These are phyloP conservation scores for Cytospora chrysosperma DNA, from an alignment of 2,329 filamentous ascomycete species.

Conservation along the genomic window DNA sequence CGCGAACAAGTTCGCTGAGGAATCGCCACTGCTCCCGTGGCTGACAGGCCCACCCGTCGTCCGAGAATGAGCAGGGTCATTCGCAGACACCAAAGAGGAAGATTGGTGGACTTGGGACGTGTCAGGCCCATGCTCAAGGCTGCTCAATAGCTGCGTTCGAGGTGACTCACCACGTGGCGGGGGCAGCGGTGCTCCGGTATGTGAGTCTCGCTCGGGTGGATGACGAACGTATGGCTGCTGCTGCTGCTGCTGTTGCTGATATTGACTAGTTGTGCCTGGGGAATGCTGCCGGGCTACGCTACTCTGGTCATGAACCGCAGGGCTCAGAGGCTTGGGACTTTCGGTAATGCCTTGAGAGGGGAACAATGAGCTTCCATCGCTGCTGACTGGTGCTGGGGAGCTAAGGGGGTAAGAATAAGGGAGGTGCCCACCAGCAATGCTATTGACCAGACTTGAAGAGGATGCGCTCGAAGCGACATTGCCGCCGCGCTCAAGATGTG, in stretches of 20 bases:
- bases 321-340: conserved; percentile 80
- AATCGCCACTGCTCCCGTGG: conserved; percentile 48
- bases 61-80: conserved; percentile 31
- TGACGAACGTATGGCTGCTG: conserved; percentile 60
- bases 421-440: conserved; percentile 39
- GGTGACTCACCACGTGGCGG: conserved; percentile 40
- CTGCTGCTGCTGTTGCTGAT: conserved; percentile 50
- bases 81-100: conserved; percentile 1
- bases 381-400: conserved; percentile 44
- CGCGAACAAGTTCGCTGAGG: conserved; percentile 67
- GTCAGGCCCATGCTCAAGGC: conserved; percentile 20
- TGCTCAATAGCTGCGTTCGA: conserved; percentile 44
- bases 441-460: conserved; percentile 50
- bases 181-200: conserved; percentile 44
- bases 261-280: conserved; percentile 63
- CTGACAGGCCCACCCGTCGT: conserved; percentile 47
- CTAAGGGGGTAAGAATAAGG: neutral
- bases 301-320: conserved; percentile 52
- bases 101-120: conserved; percentile 9
- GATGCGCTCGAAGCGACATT: conserved; percentile 52
- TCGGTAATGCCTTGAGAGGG: conserved; percentile 80
- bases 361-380: conserved; percentile 53
- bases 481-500: conserved; percentile 54
- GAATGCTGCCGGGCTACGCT: conserved; percentile 56
- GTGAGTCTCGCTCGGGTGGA: conserved; percentile 54